phyloP scores from a whole-genome alignment of 495 filamentous ascomycete species.

The Tuber microsphaerosporum region DNA sequence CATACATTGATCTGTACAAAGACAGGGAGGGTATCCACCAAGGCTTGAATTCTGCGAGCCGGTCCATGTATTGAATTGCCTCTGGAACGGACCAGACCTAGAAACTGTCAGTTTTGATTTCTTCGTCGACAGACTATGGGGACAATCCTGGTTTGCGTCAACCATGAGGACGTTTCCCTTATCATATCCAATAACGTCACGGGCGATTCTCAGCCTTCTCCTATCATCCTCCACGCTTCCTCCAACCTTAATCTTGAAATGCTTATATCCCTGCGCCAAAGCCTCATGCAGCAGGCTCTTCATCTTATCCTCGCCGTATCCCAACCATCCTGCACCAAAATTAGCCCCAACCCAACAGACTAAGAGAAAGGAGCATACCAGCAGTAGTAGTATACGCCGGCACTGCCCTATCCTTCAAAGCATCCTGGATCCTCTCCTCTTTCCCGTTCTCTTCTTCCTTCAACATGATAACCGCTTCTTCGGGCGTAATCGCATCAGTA shows the following conservation, averaged over 20 bases:
- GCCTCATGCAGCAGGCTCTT: slow-evolving; percentile 63
- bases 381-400: slow-evolving; percentile 88
- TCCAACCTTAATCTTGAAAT: slow-evolving; percentile 93
- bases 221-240: slow-evolving; percentile 62
- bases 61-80: slow-evolving; percentile 78
- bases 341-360: neutral
- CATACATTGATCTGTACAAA: neutral
- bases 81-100: slow-evolving; percentile 80
- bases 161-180: slow-evolving; percentile 85
- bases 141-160: slow-evolving; percentile 69
- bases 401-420: slow-evolving; percentile 62
- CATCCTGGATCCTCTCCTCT: slow-evolving; percentile 60
- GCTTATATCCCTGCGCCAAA: slow-evolving; percentile 64
- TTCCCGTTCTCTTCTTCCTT: slow-evolving; percentile 57
- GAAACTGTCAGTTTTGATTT: slow-evolving; percentile 32
- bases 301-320: slow-evolving; percentile 85
- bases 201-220: slow-evolving; percentile 61
- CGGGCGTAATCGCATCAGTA: slow-evolving; percentile 82
- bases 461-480: slow-evolving; percentile 70
- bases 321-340: slow-evolving; percentile 59
- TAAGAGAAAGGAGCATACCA: slow-evolving; percentile 40
- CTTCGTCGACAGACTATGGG: slow-evolving; percentile 11
- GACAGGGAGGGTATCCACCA: slow-evolving; percentile 47
- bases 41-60: slow-evolving; percentile 75
- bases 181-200: slow-evolving; percentile 79